Conservation (phyloP, 1,139 yeast species). For the Scheffersomyces insectosa region DNA sequence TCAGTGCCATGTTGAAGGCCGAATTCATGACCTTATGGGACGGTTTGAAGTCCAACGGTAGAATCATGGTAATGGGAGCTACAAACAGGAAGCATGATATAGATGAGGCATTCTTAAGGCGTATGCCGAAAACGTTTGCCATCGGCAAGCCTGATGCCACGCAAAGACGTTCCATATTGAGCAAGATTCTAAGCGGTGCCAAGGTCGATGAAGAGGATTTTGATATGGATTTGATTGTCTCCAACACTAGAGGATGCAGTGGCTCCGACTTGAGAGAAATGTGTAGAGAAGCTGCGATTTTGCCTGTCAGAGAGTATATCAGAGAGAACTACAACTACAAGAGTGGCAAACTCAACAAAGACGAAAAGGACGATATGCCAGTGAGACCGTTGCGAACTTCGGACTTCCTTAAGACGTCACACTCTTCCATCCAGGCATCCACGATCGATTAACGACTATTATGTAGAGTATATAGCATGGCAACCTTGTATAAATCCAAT, state of each 20-base stretch:
- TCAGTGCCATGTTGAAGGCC: slow-evolving; percentile 92
- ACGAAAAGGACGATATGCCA: slow-evolving; percentile 25
- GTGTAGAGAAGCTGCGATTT: slow-evolving; percentile 91
- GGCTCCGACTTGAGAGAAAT: slow-evolving; percentile 92
- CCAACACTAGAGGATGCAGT: slow-evolving; percentile 70
- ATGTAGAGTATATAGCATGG: background rate
- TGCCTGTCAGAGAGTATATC: slow-evolving; percentile 85
- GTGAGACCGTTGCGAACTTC: slow-evolving; percentile 48
- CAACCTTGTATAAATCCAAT: background rate
- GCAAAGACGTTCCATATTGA: slow-evolving; percentile 71
- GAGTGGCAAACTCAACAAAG: slow-evolving; percentile 42
- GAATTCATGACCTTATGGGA: slow-evolving; percentile 99
- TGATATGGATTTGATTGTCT: slow-evolving; percentile 61
- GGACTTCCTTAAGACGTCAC: slow-evolving; percentile 44
- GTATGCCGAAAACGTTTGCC: slow-evolving; percentile 90
- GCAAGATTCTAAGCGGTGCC: slow-evolving; percentile 66
- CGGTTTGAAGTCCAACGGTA: slow-evolving; percentile 76
- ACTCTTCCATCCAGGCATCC: slow-evolving; percentile 35
- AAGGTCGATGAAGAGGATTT: slow-evolving; percentile 57
- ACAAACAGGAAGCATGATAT: slow-evolving; percentile 92
- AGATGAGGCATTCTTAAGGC: slow-evolving; percentile 86
- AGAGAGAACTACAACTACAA: slow-evolving; percentile 44
- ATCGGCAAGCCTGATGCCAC: slow-evolving; percentile 68
- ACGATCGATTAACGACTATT: slow-evolving; percentile 25
- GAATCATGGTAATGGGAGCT: slow-evolving; percentile 89